Conservation (phyloP, 768 basidiomycete genomes). For the Chalciporus chontae region DNA sequence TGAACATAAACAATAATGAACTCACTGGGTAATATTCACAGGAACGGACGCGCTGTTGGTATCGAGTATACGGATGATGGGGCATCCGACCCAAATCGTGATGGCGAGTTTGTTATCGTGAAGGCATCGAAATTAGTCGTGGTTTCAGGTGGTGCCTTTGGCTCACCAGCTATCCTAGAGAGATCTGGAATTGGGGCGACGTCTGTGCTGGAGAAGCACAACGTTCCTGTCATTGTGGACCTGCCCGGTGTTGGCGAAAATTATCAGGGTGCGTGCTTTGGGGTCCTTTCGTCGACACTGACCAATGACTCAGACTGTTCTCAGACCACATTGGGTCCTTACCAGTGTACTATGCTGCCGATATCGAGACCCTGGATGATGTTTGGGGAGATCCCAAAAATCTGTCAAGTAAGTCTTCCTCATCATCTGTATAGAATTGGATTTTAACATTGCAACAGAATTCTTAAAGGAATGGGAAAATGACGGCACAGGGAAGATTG, state of each 20-base stretch:
- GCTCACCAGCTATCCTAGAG: slow-evolving; percentile 54
- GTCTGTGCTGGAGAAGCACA: slow-evolving; percentile 42
- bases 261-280: slow-evolving; percentile 41
- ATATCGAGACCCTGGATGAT: slow-evolving; percentile 46
- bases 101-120: slow-evolving; percentile 11
- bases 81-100: slow-evolving; percentile 2
- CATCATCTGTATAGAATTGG: background rate
- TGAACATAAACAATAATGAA: background rate
- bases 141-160: slow-evolving; percentile 51
- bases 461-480: slow-evolving; percentile 31
- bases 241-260: slow-evolving; percentile 79
- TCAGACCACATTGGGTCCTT: slow-evolving; percentile 31
- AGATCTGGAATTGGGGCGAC: slow-evolving; percentile 66
- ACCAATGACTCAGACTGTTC: no score
- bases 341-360: slow-evolving; percentile 37
- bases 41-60: slow-evolving; percentile 36
- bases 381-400: slow-evolving; percentile 38
- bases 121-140: slow-evolving; percentile 44
- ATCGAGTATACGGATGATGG: slow-evolving; percentile 34
- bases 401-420: slow-evolving; percentile 35
- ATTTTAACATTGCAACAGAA: background rate
- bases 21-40: slow-evolving; percentile 7
- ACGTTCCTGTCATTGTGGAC: slow-evolving; percentile 50
- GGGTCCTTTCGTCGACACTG: background rate
- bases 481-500: slow-evolving; percentile 45